phyloP scores from a whole-genome alignment of 225 moss, liverwort and hornwort species.

The Polytrichum formosum region DNA sequence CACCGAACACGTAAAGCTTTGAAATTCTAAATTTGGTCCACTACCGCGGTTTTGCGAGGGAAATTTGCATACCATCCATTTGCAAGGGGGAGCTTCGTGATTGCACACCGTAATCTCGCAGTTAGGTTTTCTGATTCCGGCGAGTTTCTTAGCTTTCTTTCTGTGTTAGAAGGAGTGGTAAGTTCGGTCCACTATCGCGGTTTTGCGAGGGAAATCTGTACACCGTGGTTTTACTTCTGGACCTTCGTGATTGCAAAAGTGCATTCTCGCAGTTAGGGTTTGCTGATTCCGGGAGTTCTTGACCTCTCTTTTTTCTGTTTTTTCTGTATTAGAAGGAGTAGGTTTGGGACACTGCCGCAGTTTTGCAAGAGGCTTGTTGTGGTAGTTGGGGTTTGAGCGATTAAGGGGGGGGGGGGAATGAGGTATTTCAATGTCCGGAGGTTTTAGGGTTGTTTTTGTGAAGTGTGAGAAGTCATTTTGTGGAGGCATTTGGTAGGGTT shows the following conservation, averaged over 20 bases:
- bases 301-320: no score
- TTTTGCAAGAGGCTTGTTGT: neutral
- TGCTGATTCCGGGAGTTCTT: no score
- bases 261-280: no score
- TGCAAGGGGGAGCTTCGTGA: no score
- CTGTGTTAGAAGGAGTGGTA: no score
- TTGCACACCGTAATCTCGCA: no score
- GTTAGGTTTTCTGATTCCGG: no score
- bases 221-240: neutral
- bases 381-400: constrained; percentile 12
- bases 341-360: neutral
- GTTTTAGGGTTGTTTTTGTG: neutral
- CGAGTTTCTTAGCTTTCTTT: no score
- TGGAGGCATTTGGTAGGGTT: constrained; percentile 7
- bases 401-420: constrained; percentile 15
- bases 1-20: neutral
- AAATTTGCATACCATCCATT: no score
- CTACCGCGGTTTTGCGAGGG: no score
- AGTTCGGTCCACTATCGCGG: neutral
- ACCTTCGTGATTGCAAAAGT: neutral
- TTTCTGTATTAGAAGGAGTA: no score
- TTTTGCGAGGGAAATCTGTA: neutral
- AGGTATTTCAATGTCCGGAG: no score
- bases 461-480: neutral
- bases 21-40: neutral